Base-by-base conservation (phyloP, 148 eudicot genomes). In the Fagopyrum homotropicum region DNA sequence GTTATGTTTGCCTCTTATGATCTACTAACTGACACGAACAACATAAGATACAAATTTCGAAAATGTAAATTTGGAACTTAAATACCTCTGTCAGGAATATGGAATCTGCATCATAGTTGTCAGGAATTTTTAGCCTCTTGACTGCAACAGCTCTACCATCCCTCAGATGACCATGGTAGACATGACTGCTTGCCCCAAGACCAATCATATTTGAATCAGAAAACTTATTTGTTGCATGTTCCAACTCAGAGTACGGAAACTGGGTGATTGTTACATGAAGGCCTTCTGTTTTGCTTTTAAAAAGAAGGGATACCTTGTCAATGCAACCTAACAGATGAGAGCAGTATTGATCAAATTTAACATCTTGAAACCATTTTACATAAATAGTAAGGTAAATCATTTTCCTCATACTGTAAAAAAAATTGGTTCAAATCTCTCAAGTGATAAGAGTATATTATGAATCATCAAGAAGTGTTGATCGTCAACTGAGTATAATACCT, bases 161-260 rank as follows among this genome's bases (percentile, higher is more conserved):
- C 81, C 74, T 83, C 60, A 94, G 90, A 76, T 80, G 80, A 71
- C 97, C 98, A 76, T 79, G 80, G 76, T 91, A 94, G 29, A 94
- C 93, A 55, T 87, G 91, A 84, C 98, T 94, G 89, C 97, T 90
- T 54, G 90, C 97, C 75, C 98, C 98, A 52, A 86, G 81, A 69
- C 97, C 98, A 69, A 94, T 88, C 77, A 94, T 72, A 84, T 92
- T 92, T 52, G 85, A 78, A 76, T 84, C 79, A 30, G 90, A 87
- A 82, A 94, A 94, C 75, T 82, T 92, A 69, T 89, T 82, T 75
- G 98, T 92, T 52, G 93, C 98, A 61, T 75, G 85, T 81, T 91
- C 97, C 88, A 94, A 77, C 75, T 91, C 98, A 55, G 83, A 77
- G 74, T 88, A 94, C 22, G 96, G 81, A 86, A 91, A 94, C 2